Conservation (phyloP, 2,329 filamentous ascomycete species). For the Ascochyta lentis region DNA sequence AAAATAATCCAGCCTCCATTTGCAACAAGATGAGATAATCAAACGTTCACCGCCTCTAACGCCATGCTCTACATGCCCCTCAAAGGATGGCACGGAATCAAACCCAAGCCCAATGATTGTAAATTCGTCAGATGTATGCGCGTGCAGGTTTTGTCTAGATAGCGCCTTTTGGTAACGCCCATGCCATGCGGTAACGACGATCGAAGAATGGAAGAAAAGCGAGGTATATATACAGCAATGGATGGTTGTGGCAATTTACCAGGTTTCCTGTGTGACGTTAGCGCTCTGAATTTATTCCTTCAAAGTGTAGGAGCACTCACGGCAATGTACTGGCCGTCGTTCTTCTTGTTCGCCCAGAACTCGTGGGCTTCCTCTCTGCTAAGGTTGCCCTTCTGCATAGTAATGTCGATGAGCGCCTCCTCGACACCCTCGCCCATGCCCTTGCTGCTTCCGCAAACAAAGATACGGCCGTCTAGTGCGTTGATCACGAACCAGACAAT, state of each 20-base stretch:
- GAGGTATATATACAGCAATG: slow-evolving; percentile 5
- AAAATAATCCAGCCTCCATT: background rate
- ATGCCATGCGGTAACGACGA: slow-evolving; percentile 12
- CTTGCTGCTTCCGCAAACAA: slow-evolving; percentile 93
- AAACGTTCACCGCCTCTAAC: background rate
- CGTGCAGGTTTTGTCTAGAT: slow-evolving; percentile 13
- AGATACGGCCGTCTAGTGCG: slow-evolving; percentile 91
- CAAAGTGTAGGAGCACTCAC: slow-evolving; percentile 49
- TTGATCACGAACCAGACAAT: slow-evolving; percentile 99
- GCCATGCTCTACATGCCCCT: slow-evolving; percentile 16
- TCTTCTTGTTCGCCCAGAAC: slow-evolving; percentile 93
- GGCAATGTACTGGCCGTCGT: slow-evolving; percentile 93
- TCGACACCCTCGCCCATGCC: slow-evolving; percentile 99
- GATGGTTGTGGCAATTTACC: slow-evolving; percentile 1
- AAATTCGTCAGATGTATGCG: slow-evolving; percentile 2
- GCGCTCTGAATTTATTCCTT: background rate
- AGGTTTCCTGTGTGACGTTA: slow-evolving; percentile 13
- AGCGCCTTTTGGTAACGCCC: slow-evolving; percentile 16
- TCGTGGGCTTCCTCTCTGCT: slow-evolving; percentile 79
- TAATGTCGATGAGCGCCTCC: slow-evolving; percentile 83
- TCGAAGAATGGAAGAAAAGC: slow-evolving; percentile 1
- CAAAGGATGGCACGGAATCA: slow-evolving; percentile 15
- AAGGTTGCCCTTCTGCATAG: slow-evolving; percentile 90
- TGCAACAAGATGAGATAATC: background rate
- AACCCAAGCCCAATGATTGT: background rate